These are phyloP conservation scores for Isoetes taiwanensis DNA, from an alignment of 75 land plant species.

Conservation along the genomic window DNA sequence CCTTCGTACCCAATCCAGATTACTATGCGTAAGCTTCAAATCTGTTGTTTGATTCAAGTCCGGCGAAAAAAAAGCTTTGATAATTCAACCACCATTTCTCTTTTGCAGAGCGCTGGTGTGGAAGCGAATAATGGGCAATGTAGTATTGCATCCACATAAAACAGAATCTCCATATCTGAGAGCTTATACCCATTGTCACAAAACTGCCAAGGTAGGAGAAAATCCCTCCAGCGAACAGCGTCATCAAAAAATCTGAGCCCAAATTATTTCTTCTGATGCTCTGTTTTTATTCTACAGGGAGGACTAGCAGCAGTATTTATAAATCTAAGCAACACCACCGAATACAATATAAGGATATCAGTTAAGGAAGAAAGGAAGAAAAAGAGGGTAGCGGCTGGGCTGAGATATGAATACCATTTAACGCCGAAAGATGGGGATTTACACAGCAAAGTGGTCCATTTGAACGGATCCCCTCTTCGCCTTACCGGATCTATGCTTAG, in stretches of 20 bases:
- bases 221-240: background rate
- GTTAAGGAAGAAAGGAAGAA: no score
- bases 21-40: background rate
- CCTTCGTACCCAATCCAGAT: background rate
- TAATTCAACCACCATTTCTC: background rate
- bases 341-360: background rate
- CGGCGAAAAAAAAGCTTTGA: background rate
- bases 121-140: slow-evolving; percentile 4
- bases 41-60: background rate
- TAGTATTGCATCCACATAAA: background rate
- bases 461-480: no score
- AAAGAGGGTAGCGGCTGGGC: background rate
- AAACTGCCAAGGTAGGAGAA: background rate
- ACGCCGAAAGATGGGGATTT: background rate
- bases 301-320: background rate
- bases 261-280: background rate
- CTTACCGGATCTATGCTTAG: no score
- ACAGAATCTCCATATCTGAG: background rate
- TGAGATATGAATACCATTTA: slow-evolving; percentile 2
- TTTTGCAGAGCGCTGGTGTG: background rate
- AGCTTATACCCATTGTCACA: background rate
- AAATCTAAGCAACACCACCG: background rate
- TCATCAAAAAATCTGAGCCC: no score
- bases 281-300: background rate
- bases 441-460: background rate